Base-by-base conservation (phyloP, 345 rosid species). In the Erysimum cheiranthoides region DNA sequence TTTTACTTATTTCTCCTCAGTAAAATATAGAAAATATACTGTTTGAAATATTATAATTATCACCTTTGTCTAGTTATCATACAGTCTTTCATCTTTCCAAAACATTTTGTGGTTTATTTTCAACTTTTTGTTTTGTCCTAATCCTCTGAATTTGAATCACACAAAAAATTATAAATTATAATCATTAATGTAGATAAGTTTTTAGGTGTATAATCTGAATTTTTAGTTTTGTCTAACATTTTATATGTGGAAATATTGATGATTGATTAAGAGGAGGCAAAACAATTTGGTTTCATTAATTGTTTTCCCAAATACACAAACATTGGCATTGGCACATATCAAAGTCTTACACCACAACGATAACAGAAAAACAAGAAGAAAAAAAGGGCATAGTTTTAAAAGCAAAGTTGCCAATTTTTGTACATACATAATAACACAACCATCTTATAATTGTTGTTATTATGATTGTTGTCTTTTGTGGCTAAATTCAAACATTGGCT, bases 401-500 rank as follows among this genome's bases (percentile, higher is more conserved):
- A 45, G 25, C 60, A 64, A 64, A 71, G 71, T 56, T 70, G 76
- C 69, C 60, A 60, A 38, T 1, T 57, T 49, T 70, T 70, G 49
- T 70, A 70, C 61, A 63, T 53, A 45, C 71, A 63, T 77, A 43
- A 38, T 17, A 71, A 71, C 59, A 76, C 57, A 64, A 76, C 38
- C 34, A 47, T 67, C 63, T 69, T 68, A 18, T 43, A n/a, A 25
- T 53, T 27, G 64, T 62, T 61, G 40, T 31, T 40, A 57, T 30
- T 38, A 68, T 52, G 35, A 68, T 17, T 46, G 45, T 66, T 34
- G n/a, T 13, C 34, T 25, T 30, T n/a, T 53, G 66, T 73, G 77
- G 64, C 58, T n/a, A 13, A 61, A 43, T 1, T 80, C 35, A 84
- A 14, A 82, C 73, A 39, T 72, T 59, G 66, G 89, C 67, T 13